Base-by-base conservation (phyloP, 345 rosid genomes). In the Crucihimalaya himalaica region DNA sequence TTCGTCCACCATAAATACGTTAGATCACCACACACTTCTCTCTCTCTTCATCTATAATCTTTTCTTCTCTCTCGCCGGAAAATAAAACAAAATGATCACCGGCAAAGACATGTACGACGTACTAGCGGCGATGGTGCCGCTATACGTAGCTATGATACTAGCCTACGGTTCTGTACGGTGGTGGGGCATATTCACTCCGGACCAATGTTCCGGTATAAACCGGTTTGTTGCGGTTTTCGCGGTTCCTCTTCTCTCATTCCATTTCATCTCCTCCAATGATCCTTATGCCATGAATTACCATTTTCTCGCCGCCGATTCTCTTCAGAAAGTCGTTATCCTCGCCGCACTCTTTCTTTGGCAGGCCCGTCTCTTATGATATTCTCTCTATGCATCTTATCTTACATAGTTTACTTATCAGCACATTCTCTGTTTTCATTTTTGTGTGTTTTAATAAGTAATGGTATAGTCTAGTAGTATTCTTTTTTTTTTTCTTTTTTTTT, bases 141-240 rank as follows among this genome's bases (percentile, higher is more conserved):
- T 91, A 18, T 91, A 91, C 39, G 92, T 91, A 12, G 95, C 97
- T 14, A 91, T 91, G 97, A 82, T 88, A 12, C 60, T 91, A 8
- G 97, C 97, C 53, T 91, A 91, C 48, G 97, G 95, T 10, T 91
- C 97, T 21, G 97, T 91, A 28, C 78, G 92, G 37, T 91, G 97
- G 97, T 91, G 97, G 97, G 88, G 86, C 58, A 88, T 91, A 74
- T 91, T 91, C 80, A 86, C 94, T 4, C 90, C 94, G 8, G 90
- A 86, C 73, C 97, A 90, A 54, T 90, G 97, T 73, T 88, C 97
- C 7, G 97, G 97, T 8, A 90, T 90, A 66, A 88, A 90, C 83
- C 89, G 97, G 27, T 90, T 90, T 20, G 97, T 90, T 16, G 97
- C 97, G 5, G 90, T 90, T 10, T 90, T 90, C 21, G 94, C 97